Conservation (phyloP, 805 yeast genomes). For the Lachancea fermentati region DNA sequence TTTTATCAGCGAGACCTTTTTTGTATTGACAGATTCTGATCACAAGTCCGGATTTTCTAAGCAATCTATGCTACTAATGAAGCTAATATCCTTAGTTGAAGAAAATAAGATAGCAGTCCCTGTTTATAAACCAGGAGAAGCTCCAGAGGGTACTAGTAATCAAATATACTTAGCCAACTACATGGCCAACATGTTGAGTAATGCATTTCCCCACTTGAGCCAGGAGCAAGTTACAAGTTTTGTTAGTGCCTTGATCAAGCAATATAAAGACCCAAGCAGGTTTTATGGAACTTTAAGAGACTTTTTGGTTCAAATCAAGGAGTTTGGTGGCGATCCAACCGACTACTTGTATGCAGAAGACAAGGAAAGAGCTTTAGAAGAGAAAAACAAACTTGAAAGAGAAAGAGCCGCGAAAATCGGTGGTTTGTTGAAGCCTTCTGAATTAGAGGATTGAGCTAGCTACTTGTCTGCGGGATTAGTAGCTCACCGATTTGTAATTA, state of each 20-base stretch:
- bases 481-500: not conserved
- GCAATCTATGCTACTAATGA: conserved; percentile 80
- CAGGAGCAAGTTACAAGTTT: conserved; percentile 77
- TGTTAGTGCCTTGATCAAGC: conserved; percentile 66
- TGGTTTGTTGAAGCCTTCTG: conserved; percentile 91
- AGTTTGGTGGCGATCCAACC: conserved; percentile 91
- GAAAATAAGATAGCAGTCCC: conserved; percentile 71
- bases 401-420: conserved; percentile 85
- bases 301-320: conserved; percentile 92
- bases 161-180: conserved; percentile 72
- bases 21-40: conserved; percentile 91
- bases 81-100: conserved; percentile 76
- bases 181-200: conserved; percentile 70
- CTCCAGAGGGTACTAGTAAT: conserved; percentile 81
- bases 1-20: conserved; percentile 86
- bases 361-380: conserved; percentile 68
- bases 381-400: conserved; percentile 62
- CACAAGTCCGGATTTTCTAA: conserved; percentile 93
- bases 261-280: conserved; percentile 65
- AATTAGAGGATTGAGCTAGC: conserved; percentile 68
- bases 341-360: conserved; percentile 95
- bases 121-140: conserved; percentile 72
- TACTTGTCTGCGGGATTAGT: not conserved
- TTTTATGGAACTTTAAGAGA: conserved; percentile 88
- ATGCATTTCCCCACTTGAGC: conserved; percentile 91